phyloP scores from a whole-genome alignment of 768 basidiomycete species.

The Pisolithus microcarpus region DNA sequence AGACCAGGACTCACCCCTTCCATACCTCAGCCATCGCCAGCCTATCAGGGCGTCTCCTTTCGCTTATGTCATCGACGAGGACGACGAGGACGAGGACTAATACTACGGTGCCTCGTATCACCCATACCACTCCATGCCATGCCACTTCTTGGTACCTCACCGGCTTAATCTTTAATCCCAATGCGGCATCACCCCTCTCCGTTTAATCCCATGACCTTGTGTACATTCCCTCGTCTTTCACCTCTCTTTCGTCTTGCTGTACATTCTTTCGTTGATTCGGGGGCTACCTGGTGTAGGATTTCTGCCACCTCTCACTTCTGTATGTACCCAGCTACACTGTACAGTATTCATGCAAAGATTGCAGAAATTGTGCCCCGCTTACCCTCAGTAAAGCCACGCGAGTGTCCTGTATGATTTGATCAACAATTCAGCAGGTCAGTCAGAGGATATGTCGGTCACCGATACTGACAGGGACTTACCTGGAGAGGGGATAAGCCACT shows the following conservation, averaged over 20 bases:
- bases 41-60: constrained; percentile 15
- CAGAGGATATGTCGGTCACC: too few species aligned
- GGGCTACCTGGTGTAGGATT: neutral
- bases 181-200: neutral
- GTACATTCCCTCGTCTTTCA: neutral
- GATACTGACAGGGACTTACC: too few species aligned
- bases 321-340: too few species aligned
- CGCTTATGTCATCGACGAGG: constrained; percentile 17
- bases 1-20: constrained; percentile 10
- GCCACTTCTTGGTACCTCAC: neutral
- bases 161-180: neutral
- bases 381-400: too few species aligned
- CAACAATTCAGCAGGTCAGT: too few species aligned
- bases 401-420: too few species aligned
- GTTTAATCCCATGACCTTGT: neutral
- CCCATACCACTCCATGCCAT: neutral
- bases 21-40: constrained; percentile 2
- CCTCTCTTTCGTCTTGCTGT: neutral
- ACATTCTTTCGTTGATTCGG: too few species aligned
- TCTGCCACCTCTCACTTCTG: neutral
- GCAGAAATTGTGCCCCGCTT: too few species aligned
- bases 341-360: too few species aligned
- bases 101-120: neutral
- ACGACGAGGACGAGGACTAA: constrained; percentile 21
- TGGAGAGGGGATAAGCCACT: too few species aligned